A percentile compares a stretch with the other conserved stretches of the same genome.
These are phyloP conservation scores for Microglena sp. DNA, from an alignment of 139 green algal genomes.

Conservation along the genomic window DNA sequence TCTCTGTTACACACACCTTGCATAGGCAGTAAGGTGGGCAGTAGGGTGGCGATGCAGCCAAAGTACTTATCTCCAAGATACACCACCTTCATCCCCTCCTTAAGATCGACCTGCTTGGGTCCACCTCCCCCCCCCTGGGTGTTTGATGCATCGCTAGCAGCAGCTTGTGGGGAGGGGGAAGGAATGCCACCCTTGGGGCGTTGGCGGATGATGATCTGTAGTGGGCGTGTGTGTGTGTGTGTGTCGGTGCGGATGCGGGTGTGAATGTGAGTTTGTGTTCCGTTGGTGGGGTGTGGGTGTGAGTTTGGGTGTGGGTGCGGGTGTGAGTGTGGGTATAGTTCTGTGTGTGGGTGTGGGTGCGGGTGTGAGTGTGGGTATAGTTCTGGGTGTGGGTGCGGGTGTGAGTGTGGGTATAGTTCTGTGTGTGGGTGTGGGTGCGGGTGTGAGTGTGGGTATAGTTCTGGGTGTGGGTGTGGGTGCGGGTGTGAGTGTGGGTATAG, in stretches of 20 bases:
- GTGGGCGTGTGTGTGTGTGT: slow-evolving; percentile 1
- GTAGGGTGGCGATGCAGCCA: slow-evolving; percentile 61
- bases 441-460: too few species aligned
- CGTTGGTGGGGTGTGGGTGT: too few species aligned
- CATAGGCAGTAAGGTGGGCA: slow-evolving; percentile 40
- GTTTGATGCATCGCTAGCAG: too few species aligned
- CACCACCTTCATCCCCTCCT: slow-evolving; percentile 20
- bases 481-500: too few species aligned
- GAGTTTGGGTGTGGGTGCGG: neutral
- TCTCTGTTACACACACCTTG: too few species aligned
- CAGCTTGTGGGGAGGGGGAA: too few species aligned
- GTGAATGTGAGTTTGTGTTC: neutral
- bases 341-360: neutral
- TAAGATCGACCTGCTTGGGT: neutral
- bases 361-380: neutral
- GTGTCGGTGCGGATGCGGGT: neutral
- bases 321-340: neutral
- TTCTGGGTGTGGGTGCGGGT: too few species aligned
- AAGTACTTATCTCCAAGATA: slow-evolving; percentile 68
- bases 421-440: too few species aligned
- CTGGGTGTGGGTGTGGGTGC: too few species aligned
- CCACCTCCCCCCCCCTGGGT: neutral
- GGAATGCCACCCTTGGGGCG: too few species aligned
- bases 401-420: too few species aligned
- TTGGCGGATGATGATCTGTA: too few species aligned